Evolutionary conservation across 1,139 yeast genomes (phyloP), one percentile per base, ranked within the genome.

Genomic region (Geotrichum carabidarum): DNA sequence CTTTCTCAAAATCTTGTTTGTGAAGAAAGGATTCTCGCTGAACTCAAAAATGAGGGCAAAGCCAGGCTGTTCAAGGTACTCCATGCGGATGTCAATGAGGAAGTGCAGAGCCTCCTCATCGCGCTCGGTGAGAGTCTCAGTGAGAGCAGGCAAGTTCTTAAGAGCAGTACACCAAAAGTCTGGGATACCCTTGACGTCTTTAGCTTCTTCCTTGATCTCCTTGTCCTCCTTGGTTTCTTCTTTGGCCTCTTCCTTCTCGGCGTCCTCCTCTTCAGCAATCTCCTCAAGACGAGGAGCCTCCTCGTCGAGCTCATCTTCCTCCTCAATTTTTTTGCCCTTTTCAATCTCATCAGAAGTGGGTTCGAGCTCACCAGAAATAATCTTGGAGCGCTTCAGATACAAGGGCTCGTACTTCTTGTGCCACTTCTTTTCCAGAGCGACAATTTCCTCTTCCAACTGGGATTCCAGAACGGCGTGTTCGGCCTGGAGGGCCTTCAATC

Each of bases 111-210:
- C 94, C 67, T 87, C 96, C 54, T 86, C 81, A 71, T 93, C 99
- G 65, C 95, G 82, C 58, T 90, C 97, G 48, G 94, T 82, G 65
- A 94, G 87, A 61, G 90, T 83, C 62, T 90, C 96, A 36, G 91
- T 80, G 44, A 91, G 82, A 37, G 89, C 83, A 31, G 84, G 81
- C 64, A 93, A 76, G 74, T 91, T 93, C 71, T 87, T 94, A 73
- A 93, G 77, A 8, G 98, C 95, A 22, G 98, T 93, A 66, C 91
- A 78, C 99, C 99, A 93, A 78, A 93, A 93, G 55, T 87, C 83
- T 54, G 99, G 98, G 64, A 93, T 81, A 62, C 99, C 99, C 61
- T 76, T 76, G 54, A 72, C 71, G 36, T 68, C 75, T 34, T 73
- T 76, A 11, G 59, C 63, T 1, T 68, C 78, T n/a, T 71, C 76